These are phyloP conservation scores for Mycena polygramma DNA, from an alignment of 768 basidiomycete genomes.

Conservation along the genomic window DNA sequence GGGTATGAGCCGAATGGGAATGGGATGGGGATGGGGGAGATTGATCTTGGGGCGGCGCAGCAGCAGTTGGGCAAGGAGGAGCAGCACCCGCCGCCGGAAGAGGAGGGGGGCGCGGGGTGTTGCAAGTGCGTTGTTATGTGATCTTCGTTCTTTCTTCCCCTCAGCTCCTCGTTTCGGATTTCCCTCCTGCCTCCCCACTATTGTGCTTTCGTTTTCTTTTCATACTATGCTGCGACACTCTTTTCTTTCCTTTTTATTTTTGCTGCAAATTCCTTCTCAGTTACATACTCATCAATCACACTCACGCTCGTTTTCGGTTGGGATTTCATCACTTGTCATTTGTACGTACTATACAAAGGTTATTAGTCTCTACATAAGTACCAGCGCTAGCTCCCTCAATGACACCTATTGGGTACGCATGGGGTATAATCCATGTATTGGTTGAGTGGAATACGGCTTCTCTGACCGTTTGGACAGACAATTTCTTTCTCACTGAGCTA, in stretches of 20 bases:
- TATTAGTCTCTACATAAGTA: not conserved
- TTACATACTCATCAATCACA: constrained; percentile 5
- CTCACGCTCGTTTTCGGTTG: constrained; percentile 2
- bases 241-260: not conserved
- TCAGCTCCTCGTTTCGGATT: too few relatives aligned
- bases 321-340: constrained; percentile 18
- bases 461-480: too few relatives aligned
- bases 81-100: constrained; percentile 59
- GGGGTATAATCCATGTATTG: not conserved
- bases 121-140: constrained; percentile 92
- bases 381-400: not conserved
- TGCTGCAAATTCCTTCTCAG: too few relatives aligned
- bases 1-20: constrained; percentile 56
- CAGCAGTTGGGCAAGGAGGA: constrained; percentile 44
- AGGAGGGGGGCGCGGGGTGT: constrained; percentile 69
- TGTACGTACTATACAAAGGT: constrained; percentile 30
- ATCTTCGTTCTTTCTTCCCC: constrained; percentile 45
- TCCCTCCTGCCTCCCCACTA: too few relatives aligned
- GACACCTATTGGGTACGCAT: constrained; percentile 2
- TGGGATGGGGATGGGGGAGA: constrained; percentile 8
- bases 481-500: too few relatives aligned
- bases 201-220: constrained; percentile 16
- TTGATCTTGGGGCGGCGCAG: constrained; percentile 46
- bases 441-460: too few relatives aligned
- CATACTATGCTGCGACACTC: constrained; percentile 23